Percentiles rank a stretch among this genome's conserved stretches.
These are phyloP conservation scores for Vanrija humicola DNA, from an alignment of 1,284 basidiomycete species.

Conservation along the genomic window DNA sequence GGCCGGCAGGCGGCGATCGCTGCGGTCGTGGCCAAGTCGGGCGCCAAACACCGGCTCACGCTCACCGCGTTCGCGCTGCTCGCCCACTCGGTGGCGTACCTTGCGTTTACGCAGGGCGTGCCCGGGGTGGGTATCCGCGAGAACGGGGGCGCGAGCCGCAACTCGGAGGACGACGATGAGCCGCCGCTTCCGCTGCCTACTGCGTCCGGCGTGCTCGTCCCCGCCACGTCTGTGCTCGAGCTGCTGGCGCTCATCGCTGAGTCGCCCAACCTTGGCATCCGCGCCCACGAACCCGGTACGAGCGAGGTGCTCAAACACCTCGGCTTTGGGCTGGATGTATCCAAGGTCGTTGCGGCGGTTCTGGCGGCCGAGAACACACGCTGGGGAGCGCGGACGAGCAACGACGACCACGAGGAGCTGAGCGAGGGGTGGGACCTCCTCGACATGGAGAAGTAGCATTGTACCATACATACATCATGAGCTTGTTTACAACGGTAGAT, in stretches of 20 bases:
- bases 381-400: constrained; percentile 14
- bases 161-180: constrained; percentile 17
- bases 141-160: neutral
- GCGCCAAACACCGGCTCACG: constrained; percentile 31
- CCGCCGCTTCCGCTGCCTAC: constrained; percentile 2
- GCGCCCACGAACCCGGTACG: constrained; percentile 37
- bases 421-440: constrained; percentile 40
- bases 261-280: constrained; percentile 26
- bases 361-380: constrained; percentile 23
- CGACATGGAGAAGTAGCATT: constrained; percentile 15
- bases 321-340: constrained; percentile 40
- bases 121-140: constrained; percentile 29
- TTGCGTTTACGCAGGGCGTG: constrained; percentile 44
- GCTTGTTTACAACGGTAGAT: neutral
- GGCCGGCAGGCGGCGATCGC: constrained; percentile 6
- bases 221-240: constrained; percentile 29
- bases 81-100: constrained; percentile 38
- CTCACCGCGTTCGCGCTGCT: constrained; percentile 38
- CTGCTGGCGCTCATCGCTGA: constrained; percentile 26
- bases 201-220: constrained; percentile 15
- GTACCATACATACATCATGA: neutral
- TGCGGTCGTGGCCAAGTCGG: constrained; percentile 12
- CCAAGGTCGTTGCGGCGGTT: constrained; percentile 32
- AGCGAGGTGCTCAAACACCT: constrained; percentile 23
- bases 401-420: constrained; percentile 18